Evolutionary conservation across 2,329 filamentous ascomycete genomes (phyloP).

Genomic region (Penicillium sp.): DNA sequence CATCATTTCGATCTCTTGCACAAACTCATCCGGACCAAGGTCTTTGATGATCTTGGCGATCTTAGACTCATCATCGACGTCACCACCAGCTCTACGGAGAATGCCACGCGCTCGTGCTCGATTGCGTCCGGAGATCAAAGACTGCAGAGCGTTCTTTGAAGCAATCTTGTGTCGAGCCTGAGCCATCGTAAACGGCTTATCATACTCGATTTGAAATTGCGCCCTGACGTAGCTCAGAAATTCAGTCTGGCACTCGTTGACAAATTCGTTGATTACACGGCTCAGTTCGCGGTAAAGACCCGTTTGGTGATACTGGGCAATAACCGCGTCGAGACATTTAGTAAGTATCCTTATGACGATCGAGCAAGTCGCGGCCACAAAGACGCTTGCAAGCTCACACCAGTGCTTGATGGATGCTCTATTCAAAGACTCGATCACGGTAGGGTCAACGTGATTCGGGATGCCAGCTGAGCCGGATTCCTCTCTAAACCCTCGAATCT

Average conservation of each 20-base stretch:
- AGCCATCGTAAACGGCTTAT: constrained; percentile 53
- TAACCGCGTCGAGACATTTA: constrained; percentile 41
- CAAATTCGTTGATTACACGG: constrained; percentile 41
- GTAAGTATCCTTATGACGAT: constrained; percentile 36
- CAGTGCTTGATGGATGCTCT: constrained; percentile 54
- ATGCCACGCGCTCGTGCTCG: constrained; percentile 14
- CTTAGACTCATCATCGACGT: constrained; percentile 16
- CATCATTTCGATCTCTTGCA: constrained; percentile 38
- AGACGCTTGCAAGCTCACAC: constrained; percentile 47
- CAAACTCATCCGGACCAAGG: constrained; percentile 30
- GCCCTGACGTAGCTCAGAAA: constrained; percentile 44
- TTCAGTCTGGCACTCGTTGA: constrained; percentile 38
- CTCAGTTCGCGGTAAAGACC: constrained; percentile 31
- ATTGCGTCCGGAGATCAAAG: constrained; percentile 16
- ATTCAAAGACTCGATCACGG: constrained; percentile 56
- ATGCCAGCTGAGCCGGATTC: constrained; percentile 53
- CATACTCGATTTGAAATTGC: constrained; percentile 49
- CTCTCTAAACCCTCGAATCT: constrained; percentile 51
- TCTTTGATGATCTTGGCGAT: constrained; percentile 16
- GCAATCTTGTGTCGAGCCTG: constrained; percentile 18
- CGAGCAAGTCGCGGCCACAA: constrained; percentile 27
- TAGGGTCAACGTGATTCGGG: constrained; percentile 53
- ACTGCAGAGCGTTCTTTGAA: constrained; percentile 6
- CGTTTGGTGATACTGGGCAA: constrained; percentile 30
- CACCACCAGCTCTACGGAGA: constrained; percentile 8